Percentiles rank a stretch among this genome's conserved stretches.
These are phyloP conservation scores for Yamadazyma kanchanaburiensis DNA, from an alignment of 1,139 yeast species.

Conservation along the genomic window DNA sequence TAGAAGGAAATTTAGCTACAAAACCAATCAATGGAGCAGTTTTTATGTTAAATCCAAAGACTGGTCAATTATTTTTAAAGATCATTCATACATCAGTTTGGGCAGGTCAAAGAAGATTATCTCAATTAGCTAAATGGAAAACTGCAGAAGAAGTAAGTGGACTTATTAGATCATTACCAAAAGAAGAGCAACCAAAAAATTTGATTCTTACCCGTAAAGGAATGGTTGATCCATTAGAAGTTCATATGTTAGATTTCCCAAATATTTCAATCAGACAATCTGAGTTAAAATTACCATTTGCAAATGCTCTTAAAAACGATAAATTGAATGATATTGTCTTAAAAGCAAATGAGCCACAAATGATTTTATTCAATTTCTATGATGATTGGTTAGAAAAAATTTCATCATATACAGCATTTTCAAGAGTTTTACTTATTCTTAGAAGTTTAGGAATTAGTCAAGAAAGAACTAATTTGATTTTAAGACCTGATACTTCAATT, in stretches of 20 bases:
- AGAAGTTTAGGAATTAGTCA: constrained; percentile 77
- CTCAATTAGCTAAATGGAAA: constrained; percentile 96
- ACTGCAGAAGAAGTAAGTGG: constrained; percentile 98
- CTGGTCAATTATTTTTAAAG: constrained; percentile 85
- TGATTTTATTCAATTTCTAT: constrained; percentile 85
- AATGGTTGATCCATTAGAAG: constrained; percentile 91
- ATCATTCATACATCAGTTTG: constrained; percentile 93
- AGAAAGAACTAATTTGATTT: constrained; percentile 71
- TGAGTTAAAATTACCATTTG: constrained; percentile 86
- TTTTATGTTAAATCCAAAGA: constrained; percentile 82
- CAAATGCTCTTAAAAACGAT: constrained; percentile 79
- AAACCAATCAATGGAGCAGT: constrained; percentile 94
- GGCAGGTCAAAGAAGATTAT: constrained; percentile 95
- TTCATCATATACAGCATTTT: constrained; percentile 91
- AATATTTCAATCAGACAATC: constrained; percentile 87
- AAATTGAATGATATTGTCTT: constrained; percentile 76
- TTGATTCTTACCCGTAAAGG: constrained; percentile 88
- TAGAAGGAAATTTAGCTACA: constrained; percentile 90
- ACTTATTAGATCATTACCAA: constrained; percentile 79
- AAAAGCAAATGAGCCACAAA: constrained; percentile 88
- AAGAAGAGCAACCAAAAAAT: constrained; percentile 93
- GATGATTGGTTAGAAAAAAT: constrained; percentile 90
- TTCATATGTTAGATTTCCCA: constrained; percentile 95
- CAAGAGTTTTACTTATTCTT: constrained; percentile 74
- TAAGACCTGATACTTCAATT: constrained; percentile 72